Evolutionary conservation across 2,329 filamentous ascomycete genomes (phyloP).

Genomic region (Fusarium subtropicale): DNA sequence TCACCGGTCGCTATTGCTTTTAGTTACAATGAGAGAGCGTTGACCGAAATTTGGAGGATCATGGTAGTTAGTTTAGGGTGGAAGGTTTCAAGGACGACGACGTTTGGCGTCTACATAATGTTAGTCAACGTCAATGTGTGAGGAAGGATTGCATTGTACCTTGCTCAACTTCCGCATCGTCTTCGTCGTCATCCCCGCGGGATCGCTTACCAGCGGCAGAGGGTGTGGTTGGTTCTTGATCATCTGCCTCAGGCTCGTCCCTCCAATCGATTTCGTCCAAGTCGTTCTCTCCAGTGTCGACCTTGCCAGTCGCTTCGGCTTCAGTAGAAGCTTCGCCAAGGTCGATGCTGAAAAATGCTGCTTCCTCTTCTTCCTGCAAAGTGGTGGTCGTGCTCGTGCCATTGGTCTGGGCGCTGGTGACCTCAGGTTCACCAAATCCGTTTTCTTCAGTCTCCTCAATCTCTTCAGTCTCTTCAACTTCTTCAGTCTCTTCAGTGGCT

Average conservation of each 20-base stretch:
- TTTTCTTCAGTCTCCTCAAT: conserved; percentile 33
- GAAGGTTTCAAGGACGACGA: conserved; percentile 55
- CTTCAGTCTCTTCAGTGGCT: conserved; percentile 24
- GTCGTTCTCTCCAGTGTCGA: conserved; percentile 36
- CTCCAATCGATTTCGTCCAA: conserved; percentile 50
- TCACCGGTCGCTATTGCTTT: conserved; percentile 23
- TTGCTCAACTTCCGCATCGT: conserved; percentile 51
- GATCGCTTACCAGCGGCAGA: conserved; percentile 47
- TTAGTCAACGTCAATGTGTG: conserved; percentile 45
- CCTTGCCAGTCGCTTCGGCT: conserved; percentile 39
- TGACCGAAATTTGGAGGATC: conserved; percentile 15
- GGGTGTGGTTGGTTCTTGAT: conserved; percentile 32
- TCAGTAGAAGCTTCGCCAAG: conserved; percentile 36
- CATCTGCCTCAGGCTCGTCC: conserved; percentile 45
- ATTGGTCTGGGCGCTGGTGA: conserved; percentile 29
- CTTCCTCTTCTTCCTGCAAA: conserved; percentile 50
- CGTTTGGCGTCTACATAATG: conserved; percentile 61
- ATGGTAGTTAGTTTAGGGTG: conserved; percentile 35
- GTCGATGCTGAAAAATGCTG: conserved; percentile 42
- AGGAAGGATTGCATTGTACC: conserved; percentile 36
- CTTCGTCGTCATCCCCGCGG: conserved; percentile 46
- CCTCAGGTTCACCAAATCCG: conserved; percentile 23
- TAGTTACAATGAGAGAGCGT: conserved; percentile 17
- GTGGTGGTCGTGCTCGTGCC: conserved; percentile 51
- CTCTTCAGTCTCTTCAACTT: conserved; percentile 29